Percentiles rank a stretch among this genome's conserved stretches.
Evolutionary conservation across 83 land plant species (phyloP).

Genomic region (Picea abies): DNA sequence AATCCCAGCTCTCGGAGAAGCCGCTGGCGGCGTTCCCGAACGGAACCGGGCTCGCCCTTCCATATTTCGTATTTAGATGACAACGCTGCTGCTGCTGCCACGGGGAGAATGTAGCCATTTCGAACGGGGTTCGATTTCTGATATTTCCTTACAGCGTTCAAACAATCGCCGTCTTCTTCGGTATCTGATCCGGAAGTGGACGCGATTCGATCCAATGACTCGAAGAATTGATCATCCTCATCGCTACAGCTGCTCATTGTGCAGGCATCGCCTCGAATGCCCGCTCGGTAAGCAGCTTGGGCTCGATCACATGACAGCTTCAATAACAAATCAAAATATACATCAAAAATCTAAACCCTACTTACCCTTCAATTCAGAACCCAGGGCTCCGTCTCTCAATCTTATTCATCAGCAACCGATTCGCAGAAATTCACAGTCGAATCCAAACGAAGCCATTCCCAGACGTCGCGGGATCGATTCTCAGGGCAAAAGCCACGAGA

Average conservation of each 20-base stretch:
- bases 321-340: background rate
- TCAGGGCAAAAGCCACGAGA: background rate
- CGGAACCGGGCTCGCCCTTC: conserved; percentile 14
- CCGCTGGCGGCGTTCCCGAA: conserved; percentile 56
- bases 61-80: no score
- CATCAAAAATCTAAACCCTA: background rate
- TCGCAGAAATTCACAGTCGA: background rate
- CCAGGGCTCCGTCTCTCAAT: background rate
- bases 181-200: conserved; percentile 18
- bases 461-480: background rate
- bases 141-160: background rate
- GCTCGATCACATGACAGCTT: background rate
- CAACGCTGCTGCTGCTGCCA: no score
- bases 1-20: conserved; percentile 26
- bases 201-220: conserved; percentile 58
- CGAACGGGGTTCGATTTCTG: no score
- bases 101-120: no score
- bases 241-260: no score
- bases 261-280: background rate
- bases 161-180: conserved; percentile 23
- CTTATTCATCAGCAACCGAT: background rate
- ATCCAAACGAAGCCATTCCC: background rate
- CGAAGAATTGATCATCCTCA: conserved; percentile 53
- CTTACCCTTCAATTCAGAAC: background rate
- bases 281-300: no score